Conservation (phyloP, 257 asterid genomes). For the Lantana camara region DNA sequence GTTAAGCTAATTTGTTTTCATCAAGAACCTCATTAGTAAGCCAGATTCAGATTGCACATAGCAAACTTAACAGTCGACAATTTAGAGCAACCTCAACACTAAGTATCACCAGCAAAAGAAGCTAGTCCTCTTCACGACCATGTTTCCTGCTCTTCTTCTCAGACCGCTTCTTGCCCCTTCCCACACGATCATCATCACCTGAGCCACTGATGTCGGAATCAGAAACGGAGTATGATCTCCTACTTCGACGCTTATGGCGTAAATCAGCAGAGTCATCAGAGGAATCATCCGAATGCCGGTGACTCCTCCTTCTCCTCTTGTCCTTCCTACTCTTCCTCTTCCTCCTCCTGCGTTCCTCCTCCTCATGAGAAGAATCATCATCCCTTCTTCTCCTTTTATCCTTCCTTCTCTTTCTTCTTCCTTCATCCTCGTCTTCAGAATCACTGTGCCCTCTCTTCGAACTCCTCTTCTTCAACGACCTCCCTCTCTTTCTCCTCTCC, state of each 20-base stretch:
- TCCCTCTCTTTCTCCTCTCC: constrained; percentile 53
- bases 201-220: constrained; percentile 58
- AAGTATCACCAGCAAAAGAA: constrained; percentile 10
- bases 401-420: constrained; percentile 46
- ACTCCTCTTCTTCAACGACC: constrained; percentile 62
- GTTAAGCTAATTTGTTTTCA: not conserved
- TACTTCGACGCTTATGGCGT: constrained; percentile 56
- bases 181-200: constrained; percentile 66
- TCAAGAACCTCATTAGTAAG: constrained; percentile 13
- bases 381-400: constrained; percentile 58
- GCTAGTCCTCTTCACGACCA: constrained; percentile 46
- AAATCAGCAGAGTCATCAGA: constrained; percentile 62
- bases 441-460: constrained; percentile 41
- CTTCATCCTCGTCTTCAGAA: constrained; percentile 50
- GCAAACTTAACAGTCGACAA: not conserved
- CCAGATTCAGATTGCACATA: constrained; percentile 13
- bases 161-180: constrained; percentile 71
- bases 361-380: constrained; percentile 55
- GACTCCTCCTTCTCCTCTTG: constrained; percentile 69
- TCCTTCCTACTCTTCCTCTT: constrained; percentile 66
- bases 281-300: constrained; percentile 45
- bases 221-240: constrained; percentile 42
- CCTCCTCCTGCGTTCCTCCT: constrained; percentile 41
- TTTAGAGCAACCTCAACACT: not conserved
- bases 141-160: constrained; percentile 71